Evolutionary conservation across 306 rosid species (phyloP), one percentile per base, ranked within the genome.

Genomic region (Inga laurina): DNA sequence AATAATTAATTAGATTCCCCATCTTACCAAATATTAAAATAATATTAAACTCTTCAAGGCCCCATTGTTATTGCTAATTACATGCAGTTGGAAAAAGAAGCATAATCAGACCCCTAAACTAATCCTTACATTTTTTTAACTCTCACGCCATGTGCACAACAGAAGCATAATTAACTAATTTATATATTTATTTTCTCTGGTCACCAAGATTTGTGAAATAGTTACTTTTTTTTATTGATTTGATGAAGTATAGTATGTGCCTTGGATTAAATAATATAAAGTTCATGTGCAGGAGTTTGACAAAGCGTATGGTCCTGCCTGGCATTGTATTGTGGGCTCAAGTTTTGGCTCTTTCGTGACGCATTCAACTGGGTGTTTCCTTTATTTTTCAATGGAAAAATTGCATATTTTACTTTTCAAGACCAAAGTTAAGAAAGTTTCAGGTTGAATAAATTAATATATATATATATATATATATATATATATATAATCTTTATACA

Each of bases 261-360:
- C 18, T 37, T 87, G 64, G 37, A 43, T 59, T 44, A 12, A 22
- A 77, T 13, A 3, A 79, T 85, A 56, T 65, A 69, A 62, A 73
- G 76, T 83, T 83, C 79, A 62, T 84, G 82, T 83, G 90, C 91
- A 96, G 99, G 99, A 94, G 76, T 96, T 96, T 85, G 99, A 96
- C 80, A 91, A 92, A 89, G 88, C 90, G 15, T 89, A 96, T 84
- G 99, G 99, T 82, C 97, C 97, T n/a, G 95, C 93, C 37, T 96
- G 99, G 99, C 99, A 96, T 81, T 96, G 99, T 87, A 91, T 96
- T 57, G 98, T 96, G 80, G 99, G 99, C 10, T 91, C 97, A 72
- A 90, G 89, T 84, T 96, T 96, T 85, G 99, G 99, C 82, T 96
- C 99, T 22, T 96, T 94, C 22, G 99, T 96, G 66, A 96, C 99